A percentile compares a stretch with the other conserved stretches of the same genome.
phyloP scores from a whole-genome alignment of 148 eudicot genomes.

The Rhododendron griersonianum region DNA sequence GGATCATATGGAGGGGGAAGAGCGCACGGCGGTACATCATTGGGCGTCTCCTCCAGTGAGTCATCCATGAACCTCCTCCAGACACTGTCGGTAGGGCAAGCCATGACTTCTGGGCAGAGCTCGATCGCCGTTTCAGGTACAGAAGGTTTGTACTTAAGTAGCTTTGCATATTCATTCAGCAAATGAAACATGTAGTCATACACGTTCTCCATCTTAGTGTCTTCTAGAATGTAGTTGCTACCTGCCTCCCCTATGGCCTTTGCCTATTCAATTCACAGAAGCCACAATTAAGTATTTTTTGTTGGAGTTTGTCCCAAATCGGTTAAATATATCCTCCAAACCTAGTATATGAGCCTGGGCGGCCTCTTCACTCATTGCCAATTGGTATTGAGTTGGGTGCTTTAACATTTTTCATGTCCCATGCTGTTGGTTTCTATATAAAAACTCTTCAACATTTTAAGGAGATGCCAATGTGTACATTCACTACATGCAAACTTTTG shows the following conservation, averaged over 20 bases:
- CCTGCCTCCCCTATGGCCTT: conserved; percentile 36
- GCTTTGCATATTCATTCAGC: conserved; percentile 46
- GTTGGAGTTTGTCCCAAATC: too few relatives aligned
- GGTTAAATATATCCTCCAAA: too few relatives aligned
- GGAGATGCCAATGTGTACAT: too few relatives aligned
- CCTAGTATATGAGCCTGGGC: too few relatives aligned
- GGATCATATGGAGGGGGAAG: conserved; percentile 48
- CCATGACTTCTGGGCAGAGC: conserved; percentile 50
- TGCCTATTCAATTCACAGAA: conserved; percentile 17
- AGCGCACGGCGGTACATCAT: conserved; percentile 32
- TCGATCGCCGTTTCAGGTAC: conserved; percentile 35
- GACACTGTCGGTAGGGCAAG: conserved; percentile 24
- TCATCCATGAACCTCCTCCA: conserved; percentile 44
- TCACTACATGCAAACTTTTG: too few relatives aligned
- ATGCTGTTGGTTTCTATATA: too few relatives aligned
- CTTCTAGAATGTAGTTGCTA: conserved; percentile 38
- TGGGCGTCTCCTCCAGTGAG: conserved; percentile 35
- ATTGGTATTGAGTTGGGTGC: too few relatives aligned
- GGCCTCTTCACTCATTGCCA: too few relatives aligned
- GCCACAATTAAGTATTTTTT: background rate
- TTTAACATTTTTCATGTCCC: too few relatives aligned
- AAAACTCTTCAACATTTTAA: too few relatives aligned
- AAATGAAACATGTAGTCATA: conserved; percentile 61
- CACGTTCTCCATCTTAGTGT: conserved; percentile 43
- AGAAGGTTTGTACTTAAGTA: conserved; percentile 40